Conservation (phyloP, 306 rosid species). For the Rubus parviflorus region DNA sequence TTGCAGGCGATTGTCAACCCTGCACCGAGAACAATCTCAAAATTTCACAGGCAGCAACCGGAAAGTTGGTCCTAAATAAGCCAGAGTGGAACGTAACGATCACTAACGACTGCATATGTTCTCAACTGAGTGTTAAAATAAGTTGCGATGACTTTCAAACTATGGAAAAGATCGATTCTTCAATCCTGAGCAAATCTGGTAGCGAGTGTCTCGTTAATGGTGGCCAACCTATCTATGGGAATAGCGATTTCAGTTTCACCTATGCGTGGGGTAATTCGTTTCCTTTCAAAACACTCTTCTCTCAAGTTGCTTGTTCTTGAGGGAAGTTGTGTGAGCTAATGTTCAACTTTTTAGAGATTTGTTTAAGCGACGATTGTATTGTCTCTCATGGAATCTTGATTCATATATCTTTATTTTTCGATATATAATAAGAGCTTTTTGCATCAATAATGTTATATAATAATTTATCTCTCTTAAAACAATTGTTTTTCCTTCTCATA, state of each 20-base stretch:
- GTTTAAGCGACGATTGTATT: neutral
- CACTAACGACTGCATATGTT: neutral
- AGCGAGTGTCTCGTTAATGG: constrained; percentile 27
- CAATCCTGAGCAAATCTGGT: constrained; percentile 10
- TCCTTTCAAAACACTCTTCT: constrained; percentile 13
- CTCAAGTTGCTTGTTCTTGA: constrained; percentile 30
- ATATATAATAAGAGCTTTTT: neutral
- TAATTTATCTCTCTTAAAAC: too few relatives aligned
- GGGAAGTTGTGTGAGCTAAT: neutral
- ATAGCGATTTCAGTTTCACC: constrained; percentile 2
- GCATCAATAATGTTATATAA: neutral
- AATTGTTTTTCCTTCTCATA: too few relatives aligned
- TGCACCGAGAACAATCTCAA: neutral
- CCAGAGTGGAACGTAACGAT: constrained; percentile 40
- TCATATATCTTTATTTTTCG: too few relatives aligned
- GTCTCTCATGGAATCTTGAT: neutral
- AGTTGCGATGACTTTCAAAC: neutral
- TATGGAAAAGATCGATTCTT: constrained; percentile 17
- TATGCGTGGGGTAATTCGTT: constrained; percentile 22
- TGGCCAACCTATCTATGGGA: constrained; percentile 27
- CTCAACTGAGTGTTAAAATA: neutral
- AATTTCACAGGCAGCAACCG: constrained; percentile 15
- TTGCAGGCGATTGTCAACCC: neutral
- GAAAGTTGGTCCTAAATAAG: constrained; percentile 20
- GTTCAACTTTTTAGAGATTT: neutral